These are phyloP conservation scores for Brachypodium distachyon DNA, from an alignment of 202 grass and related monocot species.

Conservation along the genomic window DNA sequence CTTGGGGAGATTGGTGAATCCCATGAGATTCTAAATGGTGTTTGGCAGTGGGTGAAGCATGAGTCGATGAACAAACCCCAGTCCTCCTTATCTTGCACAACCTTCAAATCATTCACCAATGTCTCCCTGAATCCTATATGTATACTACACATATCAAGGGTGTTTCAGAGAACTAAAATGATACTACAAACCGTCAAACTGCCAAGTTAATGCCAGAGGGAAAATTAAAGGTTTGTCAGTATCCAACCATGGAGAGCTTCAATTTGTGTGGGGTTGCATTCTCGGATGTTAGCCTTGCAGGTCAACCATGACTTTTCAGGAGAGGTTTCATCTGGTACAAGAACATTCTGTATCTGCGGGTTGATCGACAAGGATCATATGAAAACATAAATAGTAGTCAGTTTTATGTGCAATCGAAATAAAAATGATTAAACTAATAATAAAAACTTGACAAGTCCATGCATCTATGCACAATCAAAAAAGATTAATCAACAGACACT, in stretches of 20 bases:
- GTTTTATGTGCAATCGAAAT: too few relatives aligned
- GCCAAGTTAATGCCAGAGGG: neutral
- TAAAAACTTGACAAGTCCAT: neutral
- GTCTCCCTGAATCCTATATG: neutral
- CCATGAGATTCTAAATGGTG: conserved; percentile 32
- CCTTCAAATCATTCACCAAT: neutral
- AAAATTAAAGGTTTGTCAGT: neutral
- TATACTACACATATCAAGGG: neutral
- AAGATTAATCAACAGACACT: neutral
- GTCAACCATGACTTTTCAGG: conserved; percentile 28
- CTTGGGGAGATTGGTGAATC: conserved; percentile 31
- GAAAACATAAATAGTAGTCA: neutral
- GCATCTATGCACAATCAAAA: too few relatives aligned
- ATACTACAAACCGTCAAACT: too few relatives aligned
- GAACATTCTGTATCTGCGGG: conserved; percentile 40
- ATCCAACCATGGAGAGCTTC: conserved; percentile 28
- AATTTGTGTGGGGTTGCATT: conserved; percentile 41
- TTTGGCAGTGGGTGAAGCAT: conserved; percentile 62
- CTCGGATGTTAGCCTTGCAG: conserved; percentile 52
- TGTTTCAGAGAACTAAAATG: neutral
- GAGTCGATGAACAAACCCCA: conserved; percentile 52
- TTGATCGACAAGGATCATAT: neutral
- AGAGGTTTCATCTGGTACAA: conserved; percentile 35
- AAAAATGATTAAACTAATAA: too few relatives aligned
- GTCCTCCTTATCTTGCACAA: neutral